These are phyloP conservation scores for Mucuna pruriens DNA, from an alignment of 306 rosid genomes.

Conservation along the genomic window DNA sequence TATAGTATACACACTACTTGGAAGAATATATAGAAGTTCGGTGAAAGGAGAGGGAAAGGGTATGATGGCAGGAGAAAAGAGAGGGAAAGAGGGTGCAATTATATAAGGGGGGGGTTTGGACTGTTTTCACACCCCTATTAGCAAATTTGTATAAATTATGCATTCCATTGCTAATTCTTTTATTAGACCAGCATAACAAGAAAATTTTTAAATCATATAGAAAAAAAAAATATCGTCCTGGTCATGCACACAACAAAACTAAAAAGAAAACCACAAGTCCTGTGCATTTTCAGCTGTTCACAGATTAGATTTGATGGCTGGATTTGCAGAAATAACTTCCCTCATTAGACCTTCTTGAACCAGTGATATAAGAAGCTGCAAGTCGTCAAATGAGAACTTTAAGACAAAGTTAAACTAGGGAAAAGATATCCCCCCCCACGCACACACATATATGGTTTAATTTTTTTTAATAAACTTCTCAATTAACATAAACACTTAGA, in stretches of 20 bases:
- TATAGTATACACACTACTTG: too few relatives aligned
- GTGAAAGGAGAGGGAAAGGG: too few relatives aligned
- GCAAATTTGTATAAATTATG: neutral
- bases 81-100: too few relatives aligned
- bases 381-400: slow-evolving; percentile 10
- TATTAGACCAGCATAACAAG: neutral
- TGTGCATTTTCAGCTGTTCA: slow-evolving; percentile 41
- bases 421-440: too few relatives aligned
- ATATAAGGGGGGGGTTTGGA: too few relatives aligned
- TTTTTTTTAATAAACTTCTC: too few relatives aligned
- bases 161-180: neutral
- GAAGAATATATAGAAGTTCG: too few relatives aligned
- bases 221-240: neutral
- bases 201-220: neutral
- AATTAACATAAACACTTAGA: too few relatives aligned
- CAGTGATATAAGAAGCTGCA: slow-evolving; percentile 63
- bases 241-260: neutral
- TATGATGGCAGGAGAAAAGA: too few relatives aligned
- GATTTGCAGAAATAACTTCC: slow-evolving; percentile 32
- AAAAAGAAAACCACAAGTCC: slow-evolving; percentile 14
- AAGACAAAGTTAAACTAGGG: slow-evolving; percentile 17
- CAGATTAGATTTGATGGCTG: slow-evolving; percentile 59
- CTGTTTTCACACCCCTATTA: too few relatives aligned
- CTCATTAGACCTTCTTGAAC: slow-evolving; percentile 88
- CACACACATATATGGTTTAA: too few relatives aligned